Base-by-base conservation (phyloP, 2,329 filamentous ascomycete species). In the Clarireedia monteithiana region DNA sequence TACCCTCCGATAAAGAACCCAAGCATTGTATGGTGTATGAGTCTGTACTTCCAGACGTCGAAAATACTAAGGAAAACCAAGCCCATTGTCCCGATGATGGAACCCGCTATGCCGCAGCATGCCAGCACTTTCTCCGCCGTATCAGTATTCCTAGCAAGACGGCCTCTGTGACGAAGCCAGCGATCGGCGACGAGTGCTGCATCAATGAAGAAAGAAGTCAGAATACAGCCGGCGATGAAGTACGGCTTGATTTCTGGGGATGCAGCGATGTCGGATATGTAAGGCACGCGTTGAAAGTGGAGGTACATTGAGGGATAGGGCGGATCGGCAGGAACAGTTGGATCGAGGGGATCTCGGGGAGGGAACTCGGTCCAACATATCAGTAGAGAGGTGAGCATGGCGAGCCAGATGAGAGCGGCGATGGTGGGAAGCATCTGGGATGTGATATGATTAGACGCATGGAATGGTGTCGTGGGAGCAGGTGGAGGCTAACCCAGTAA, bases 41-140 rank as follows among this genome's bases (percentile, higher is more conserved):
- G 71, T 1, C 77, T 77, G 69, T 96, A 82, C 55, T 76, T 74
- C n/a, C 78, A 71, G 0, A 89, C 94, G 71, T 97, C 90, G 70
- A 95, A 96, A 63, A 96, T 84, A 60, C 85, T 85, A 42, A 99
- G 77, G 5, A 91, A 76, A 60, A 96, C 90, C 46, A 99, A 73
- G 3, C 92, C 92, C 0, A 78, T 77, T 0, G 89, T 91, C 51
- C 94, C 94, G 24, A 85, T 72, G 45, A 92, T 68, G 10, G 91
- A 88, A 59, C 85, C 83, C 30, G 84, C 45, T 48, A 91, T 88
- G 46, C 79, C 80, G 45, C 88, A 69, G 2, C 68, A 70, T 5
- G 77, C 82, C 23, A 89, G 75, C 4, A 83, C 64, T 70, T 86
- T 89, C 68, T 91, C 84, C 56, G 71, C 74, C 7, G 66, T 63